These are phyloP conservation scores for Kodamaea alishanica DNA, from an alignment of 1,139 yeast genomes.

Conservation along the genomic window DNA sequence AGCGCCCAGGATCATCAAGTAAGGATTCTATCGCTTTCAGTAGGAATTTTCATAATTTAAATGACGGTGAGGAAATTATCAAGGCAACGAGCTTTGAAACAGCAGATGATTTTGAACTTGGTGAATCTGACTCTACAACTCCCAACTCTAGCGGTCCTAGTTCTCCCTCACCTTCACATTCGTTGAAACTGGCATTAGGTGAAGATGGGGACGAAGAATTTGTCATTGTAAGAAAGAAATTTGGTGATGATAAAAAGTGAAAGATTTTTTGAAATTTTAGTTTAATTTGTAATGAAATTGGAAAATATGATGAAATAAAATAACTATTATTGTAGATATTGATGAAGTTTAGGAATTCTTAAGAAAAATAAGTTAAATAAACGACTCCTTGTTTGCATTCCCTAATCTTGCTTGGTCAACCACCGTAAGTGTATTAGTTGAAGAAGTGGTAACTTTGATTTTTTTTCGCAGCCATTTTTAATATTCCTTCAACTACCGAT, in stretches of 20 bases:
- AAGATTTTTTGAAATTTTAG: background rate
- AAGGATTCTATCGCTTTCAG: background rate
- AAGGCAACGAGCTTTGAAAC: slow-evolving; percentile 2
- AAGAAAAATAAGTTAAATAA: no score
- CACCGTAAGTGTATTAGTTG: no score
- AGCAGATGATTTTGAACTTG: slow-evolving; percentile 1
- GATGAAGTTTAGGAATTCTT: background rate
- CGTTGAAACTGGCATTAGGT: slow-evolving; percentile 25
- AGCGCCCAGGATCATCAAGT: no score
- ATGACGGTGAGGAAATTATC: slow-evolving; percentile 2
- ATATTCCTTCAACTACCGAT: no score
- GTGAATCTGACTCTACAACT: slow-evolving; percentile 20
- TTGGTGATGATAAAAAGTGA: slow-evolving; percentile 18
- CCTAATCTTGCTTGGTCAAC: no score
- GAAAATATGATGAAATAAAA: background rate
- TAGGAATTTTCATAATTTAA: background rate
- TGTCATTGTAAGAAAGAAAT: slow-evolving; percentile 39
- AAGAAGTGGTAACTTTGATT: no score
- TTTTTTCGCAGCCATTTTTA: no score
- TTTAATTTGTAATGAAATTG: background rate
- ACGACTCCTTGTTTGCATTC: no score
- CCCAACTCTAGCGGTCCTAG: slow-evolving; percentile 15
- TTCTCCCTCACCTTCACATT: slow-evolving; percentile 13
- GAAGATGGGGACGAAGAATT: slow-evolving; percentile 47
- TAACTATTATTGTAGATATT: background rate